Evolutionary conservation across 164 flowering plant genomes (phyloP).

Genomic region (Aristolochia contorta): DNA sequence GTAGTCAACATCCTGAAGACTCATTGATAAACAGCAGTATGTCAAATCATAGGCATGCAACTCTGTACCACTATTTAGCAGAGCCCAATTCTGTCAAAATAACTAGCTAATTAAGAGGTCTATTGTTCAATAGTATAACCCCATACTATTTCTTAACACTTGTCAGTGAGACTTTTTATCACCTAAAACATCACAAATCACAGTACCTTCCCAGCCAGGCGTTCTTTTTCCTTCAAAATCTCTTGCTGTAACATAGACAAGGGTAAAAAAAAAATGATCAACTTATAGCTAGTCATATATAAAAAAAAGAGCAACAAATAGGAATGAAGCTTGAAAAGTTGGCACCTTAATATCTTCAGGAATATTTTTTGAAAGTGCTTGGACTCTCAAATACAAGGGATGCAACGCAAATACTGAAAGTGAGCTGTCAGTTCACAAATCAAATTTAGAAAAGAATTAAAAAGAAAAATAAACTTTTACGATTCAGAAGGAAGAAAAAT

Average conservation of each 20-base stretch:
- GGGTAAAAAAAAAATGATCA: slow-evolving; percentile 4
- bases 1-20: slow-evolving; percentile 78
- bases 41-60: not conserved
- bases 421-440: slow-evolving; percentile 49
- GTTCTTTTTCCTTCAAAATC: slow-evolving; percentile 49
- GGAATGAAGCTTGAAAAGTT: not conserved
- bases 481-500: too few species aligned
- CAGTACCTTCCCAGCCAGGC: slow-evolving; percentile 59
- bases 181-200: too few species aligned
- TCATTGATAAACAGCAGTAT: not conserved
- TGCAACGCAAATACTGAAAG: slow-evolving; percentile 95
- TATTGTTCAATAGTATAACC: too few species aligned
- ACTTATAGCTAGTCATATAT: not conserved
- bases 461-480: not conserved
- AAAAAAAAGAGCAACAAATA: not conserved
- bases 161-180: too few species aligned
- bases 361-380: slow-evolving; percentile 67
- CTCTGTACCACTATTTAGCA: too few species aligned
- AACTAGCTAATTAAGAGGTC: too few species aligned
- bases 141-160: too few species aligned
- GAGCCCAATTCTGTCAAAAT: too few species aligned
- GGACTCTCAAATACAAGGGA: slow-evolving; percentile 81
- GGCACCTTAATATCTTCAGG: slow-evolving; percentile 71
- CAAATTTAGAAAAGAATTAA: not conserved
- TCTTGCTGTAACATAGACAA: slow-evolving; percentile 49